Base-by-base conservation (phyloP, 106 monocot species). In the Posidonia australis region DNA sequence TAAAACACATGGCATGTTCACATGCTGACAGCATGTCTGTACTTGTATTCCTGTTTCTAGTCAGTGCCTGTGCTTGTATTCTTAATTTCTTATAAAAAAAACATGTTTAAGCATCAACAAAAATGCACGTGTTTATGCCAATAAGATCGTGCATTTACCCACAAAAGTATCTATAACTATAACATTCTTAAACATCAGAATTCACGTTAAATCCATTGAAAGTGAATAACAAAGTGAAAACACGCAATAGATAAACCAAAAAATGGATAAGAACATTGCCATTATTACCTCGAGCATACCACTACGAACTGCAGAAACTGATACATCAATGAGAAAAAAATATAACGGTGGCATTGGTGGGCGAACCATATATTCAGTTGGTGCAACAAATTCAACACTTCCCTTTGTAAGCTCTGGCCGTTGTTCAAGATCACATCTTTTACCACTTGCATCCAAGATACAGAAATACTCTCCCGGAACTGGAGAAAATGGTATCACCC, bases 341-440 rank as follows among this genome's bases (percentile, higher is more conserved):
- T 88, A 98, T 29, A 77, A 46, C 54, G 98, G 98, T 16, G 98
- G 98, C 98, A 98, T 98, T 56, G 98, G 90, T 44, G 90, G 90
- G 55, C 98, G 86, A 68, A 98, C 84, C 98, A 98, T 98, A 62
- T 98, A 98, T 68, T 98, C 98, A 55, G 98, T 84, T 69, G 87
- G 82, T 71, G 98, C 98, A 78, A 91, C 83, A 85, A 98, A 85
- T 64, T 98, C 90, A 31, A 98, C 83, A 70, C 89, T 91, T 63
- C 98, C 98, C 73, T 83, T 87, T 19, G 58, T 79, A 71, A 98
- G 84, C 65, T 98, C 98, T 12, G 98, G 90, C 48, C 98, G 60
- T 73, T 98, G 82, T 60, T 84, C 81, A 29, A 74, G 18, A 83
- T 98, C 98, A 26, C 41, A 69, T 81, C 98, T 85, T 72, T 76